A percentile compares a stretch with the other conserved stretches of the same genome.
Conservation (phyloP, 352 stramenopile species). For the Globisporangium nunn region DNA sequence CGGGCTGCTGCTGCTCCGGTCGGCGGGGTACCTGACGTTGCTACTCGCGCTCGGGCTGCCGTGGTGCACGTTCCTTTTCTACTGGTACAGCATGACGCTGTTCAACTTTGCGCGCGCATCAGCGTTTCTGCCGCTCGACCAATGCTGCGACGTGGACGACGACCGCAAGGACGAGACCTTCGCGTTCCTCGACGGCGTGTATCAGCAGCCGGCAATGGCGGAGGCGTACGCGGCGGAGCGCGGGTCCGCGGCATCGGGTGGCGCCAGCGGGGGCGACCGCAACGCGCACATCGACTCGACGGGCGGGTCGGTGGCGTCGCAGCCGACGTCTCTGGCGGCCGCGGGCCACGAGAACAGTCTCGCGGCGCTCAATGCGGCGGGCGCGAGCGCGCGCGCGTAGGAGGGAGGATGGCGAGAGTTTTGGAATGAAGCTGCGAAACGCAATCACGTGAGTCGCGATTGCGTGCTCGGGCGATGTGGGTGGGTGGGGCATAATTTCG, state of each 20-base stretch:
- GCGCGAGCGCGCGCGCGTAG: slow-evolving; percentile 8
- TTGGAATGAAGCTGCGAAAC: too few species aligned
- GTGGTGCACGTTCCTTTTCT: slow-evolving; percentile 49
- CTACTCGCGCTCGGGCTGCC: slow-evolving; percentile 34
- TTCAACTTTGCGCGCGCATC: slow-evolving; percentile 37
- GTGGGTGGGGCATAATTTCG: too few species aligned
- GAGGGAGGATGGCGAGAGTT: too few species aligned
- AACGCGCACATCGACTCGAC: slow-evolving; percentile 17
- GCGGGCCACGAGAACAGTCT: slow-evolving; percentile 26
- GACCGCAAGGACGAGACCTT: slow-evolving; percentile 42
- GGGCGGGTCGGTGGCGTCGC: slow-evolving; percentile 22
- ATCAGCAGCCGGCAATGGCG: slow-evolving; percentile 60
- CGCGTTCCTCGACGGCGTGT: slow-evolving; percentile 60
- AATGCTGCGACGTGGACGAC: slow-evolving; percentile 60
- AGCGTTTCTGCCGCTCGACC: slow-evolving; percentile 49
- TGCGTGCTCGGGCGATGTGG: too few species aligned
- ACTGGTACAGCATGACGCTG: slow-evolving; percentile 54
- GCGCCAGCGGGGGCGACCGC: background rate
- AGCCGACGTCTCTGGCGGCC: slow-evolving; percentile 18
- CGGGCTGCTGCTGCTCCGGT: slow-evolving; percentile 61
- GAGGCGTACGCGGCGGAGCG: slow-evolving; percentile 15
- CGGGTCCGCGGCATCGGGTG: background rate
- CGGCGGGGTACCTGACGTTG: slow-evolving; percentile 34
- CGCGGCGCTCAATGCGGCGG: slow-evolving; percentile 31
- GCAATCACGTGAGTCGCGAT: too few species aligned